Base-by-base conservation (phyloP, 73 alveolate genomes). In the Loxodes magnus region DNA sequence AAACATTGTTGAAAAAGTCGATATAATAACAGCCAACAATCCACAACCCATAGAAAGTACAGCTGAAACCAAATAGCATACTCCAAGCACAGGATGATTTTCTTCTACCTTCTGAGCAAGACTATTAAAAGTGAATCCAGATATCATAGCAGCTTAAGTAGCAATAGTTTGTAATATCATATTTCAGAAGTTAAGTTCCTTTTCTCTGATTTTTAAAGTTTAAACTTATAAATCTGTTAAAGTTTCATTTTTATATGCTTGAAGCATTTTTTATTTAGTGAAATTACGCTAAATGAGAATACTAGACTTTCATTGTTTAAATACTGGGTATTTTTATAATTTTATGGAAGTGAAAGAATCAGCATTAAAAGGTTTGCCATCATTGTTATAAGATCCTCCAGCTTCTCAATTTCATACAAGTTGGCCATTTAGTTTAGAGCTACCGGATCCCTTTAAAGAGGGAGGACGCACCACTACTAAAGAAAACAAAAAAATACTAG, bases 21-120 rank as follows among this genome's bases (percentile, higher is more conserved):
- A 59, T 12, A 64, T 64, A 2, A 68, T 64, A 9, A 64, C 55
- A 39, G 69, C 51, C 30, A 64, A 55, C 4, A 64, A 63, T 3
- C 78, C 78, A 14, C 51, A 43, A 7, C 69, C 78, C 78, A 64
- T 64, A 15, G 69, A 67, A 12, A 56, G 30, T 6, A 68, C 34
- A 25, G 78, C 55, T 16, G 56, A 30, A 6, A 63, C 27, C 14
- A 64, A 55, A 38, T 64, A 64, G 14, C 78, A 67, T 19, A 64
- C 38, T 3, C 69, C 55, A 5, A 64, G 9, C 5, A 64, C 25
- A 14, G 59, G 12, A 7, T 46, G 26, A 4, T 36, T 12, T 26
- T 64, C 29, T 4, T 64, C 70, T 43, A 26, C 78, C 78, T 5
- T 68, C 78, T 30, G 51, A 64, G 43, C 79, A 56, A n/a, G 43